Evolutionary conservation across 768 basidiomycete species (phyloP), one percentile per base, ranked within the genome.

Genomic region (Xanthoconium purpureum): DNA sequence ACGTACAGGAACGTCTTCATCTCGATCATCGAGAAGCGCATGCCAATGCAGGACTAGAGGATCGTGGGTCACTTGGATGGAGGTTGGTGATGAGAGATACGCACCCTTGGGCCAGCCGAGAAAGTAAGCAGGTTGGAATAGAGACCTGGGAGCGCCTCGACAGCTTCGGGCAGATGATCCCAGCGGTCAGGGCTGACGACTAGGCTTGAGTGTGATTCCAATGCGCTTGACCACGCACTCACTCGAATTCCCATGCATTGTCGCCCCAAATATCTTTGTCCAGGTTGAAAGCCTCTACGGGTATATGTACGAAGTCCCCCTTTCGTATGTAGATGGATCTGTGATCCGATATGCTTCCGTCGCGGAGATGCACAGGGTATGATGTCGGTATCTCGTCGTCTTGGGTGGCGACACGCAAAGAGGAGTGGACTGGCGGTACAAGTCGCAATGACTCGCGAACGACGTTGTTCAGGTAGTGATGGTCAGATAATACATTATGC

Each of bases 231-330:
- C 46, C 39, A 18, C 9, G 18, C 36, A 69, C 84, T 61, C 66
- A 92, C 91, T 84, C 79, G 70, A 92, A 94, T 29, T 83, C 78
- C 89, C 88, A 91, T 33, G 87, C 89, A 66, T 89, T 84, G 28
- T 82, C 75, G 6, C 92, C 92, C 89, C 91, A 94, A 29, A 92
- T 77, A 17, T 72, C 80, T 54, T 84, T 85, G 66, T 91, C 88
- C 29, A 91, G 72, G 66, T 91, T 91, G 73, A 92, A 84, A 2
- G 83, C 89, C 61, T 92, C 90, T 11, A 92, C 72, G 0, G 91
- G 85, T 6, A 92, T 78, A 68, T 93, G 89, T 7, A 94, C 81
- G 42, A 87, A 81, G 43, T 81, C 84, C 7, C 89, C 91, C 62
- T 88, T 88, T 2, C 76, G 76, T 48, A 93, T 74, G 12, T 69